phyloP scores from a whole-genome alignment of 495 filamentous ascomycete genomes.

The Neurospora sp. region DNA sequence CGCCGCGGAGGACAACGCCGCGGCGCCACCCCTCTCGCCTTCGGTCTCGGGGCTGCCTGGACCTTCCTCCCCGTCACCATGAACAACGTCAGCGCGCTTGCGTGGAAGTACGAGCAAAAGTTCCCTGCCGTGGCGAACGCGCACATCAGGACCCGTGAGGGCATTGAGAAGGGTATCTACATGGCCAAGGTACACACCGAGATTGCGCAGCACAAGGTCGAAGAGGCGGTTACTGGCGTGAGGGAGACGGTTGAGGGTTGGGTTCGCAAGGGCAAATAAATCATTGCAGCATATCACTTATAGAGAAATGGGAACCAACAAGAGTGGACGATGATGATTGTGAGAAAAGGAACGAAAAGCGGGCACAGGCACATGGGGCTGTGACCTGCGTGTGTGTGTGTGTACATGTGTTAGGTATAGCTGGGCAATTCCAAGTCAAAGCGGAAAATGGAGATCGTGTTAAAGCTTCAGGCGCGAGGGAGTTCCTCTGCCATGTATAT shows the following conservation, averaged over 20 bases:
- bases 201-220: slow-evolving; percentile 59
- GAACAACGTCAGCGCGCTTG: slow-evolving; percentile 70
- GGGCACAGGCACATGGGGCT: neutral
- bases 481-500: neutral
- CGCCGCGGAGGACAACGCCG: no score
- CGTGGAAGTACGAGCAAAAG: slow-evolving; percentile 83
- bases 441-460: neutral
- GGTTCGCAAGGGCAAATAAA: slow-evolving; percentile 77
- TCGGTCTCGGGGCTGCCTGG: slow-evolving; percentile 67
- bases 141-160: slow-evolving; percentile 56
- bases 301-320: neutral
- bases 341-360: neutral
- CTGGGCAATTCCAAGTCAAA: neutral
- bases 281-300: neutral
- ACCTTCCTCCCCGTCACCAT: slow-evolving; percentile 66
- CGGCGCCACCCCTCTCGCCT: slow-evolving; percentile 54
- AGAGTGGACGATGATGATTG: neutral
- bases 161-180: slow-evolving; percentile 55
- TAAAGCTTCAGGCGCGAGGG: neutral
- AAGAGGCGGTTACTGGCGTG: slow-evolving; percentile 62
- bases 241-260: slow-evolving; percentile 72
- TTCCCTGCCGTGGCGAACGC: slow-evolving; percentile 69
- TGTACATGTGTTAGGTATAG: neutral
- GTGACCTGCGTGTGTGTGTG: neutral
- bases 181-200: slow-evolving; percentile 62